Percentiles rank a stretch among this genome's conserved stretches.
These are phyloP conservation scores for Daldinia sp. DNA, from an alignment of 2,329 filamentous ascomycete genomes.

Conservation along the genomic window DNA sequence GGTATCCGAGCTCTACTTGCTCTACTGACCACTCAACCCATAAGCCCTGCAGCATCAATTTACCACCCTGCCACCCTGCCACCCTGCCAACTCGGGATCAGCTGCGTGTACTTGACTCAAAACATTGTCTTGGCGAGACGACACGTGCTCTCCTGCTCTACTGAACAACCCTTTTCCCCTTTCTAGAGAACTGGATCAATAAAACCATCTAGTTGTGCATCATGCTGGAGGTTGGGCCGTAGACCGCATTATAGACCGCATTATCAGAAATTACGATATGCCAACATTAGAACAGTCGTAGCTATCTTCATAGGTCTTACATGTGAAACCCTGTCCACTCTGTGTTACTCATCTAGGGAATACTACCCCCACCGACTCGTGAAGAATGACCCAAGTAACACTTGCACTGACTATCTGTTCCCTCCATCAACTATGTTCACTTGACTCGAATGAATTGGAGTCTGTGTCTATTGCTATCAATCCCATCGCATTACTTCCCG, in stretches of 20 bases:
- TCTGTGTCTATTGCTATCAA: background rate
- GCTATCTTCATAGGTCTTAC: background rate
- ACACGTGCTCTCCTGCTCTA: conserved; percentile 33
- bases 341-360: background rate
- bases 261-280: background rate
- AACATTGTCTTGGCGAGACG: conserved; percentile 15
- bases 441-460: background rate
- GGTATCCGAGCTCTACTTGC: conserved; percentile 16
- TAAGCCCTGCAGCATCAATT: conserved; percentile 28
- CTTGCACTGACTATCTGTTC: background rate
- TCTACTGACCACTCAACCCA: conserved; percentile 20
- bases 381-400: conserved; percentile 5
- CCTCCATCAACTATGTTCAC: conserved; percentile 2
- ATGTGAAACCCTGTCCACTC: background rate
- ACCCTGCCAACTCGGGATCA: conserved; percentile 12
- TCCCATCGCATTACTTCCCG: background rate
- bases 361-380: background rate
- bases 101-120: conserved; percentile 29
- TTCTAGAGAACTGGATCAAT: background rate
- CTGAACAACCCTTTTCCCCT: conserved; percentile 3
- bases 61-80: conserved; percentile 3
- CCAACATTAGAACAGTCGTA: background rate
- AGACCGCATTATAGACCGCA: conserved; percentile 1
- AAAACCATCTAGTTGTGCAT: background rate
- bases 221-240: conserved; percentile 5